Evolutionary conservation across 768 basidiomycete species (phyloP), one percentile per base, ranked within the genome.

Genomic region (Collybia sordida): DNA sequence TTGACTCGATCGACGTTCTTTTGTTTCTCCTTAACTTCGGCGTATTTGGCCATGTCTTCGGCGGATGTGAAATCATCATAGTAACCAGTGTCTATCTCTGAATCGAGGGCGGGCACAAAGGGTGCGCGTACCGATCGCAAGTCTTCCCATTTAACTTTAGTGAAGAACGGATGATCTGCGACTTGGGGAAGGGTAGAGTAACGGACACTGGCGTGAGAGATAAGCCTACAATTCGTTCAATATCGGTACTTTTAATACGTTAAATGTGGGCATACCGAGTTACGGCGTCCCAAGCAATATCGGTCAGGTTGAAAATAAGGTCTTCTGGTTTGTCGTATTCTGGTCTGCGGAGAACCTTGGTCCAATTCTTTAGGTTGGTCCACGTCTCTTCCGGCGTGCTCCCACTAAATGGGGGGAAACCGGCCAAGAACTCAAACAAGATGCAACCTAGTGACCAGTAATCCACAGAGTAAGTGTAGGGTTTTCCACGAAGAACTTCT

Each of bases 401-500:
- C 15, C 97, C 97, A 41, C 92, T 97, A 73, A 99, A 99, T 1
- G 97, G 97, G 11, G 97, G 97, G 72, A 97, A 99, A 22, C 97
- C 96, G 1, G 93, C 90, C 14, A 96, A 75, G 67, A 96, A 95
- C 72, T 99, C 97, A 71, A 98, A 99, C 21, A 99, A 73, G 59
- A 99, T 98, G 67, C 97, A 98, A 5, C 97, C 97, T 6, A 99
- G 80, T 1, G 93, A 96, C 97, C 97, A 98, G 59, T 90, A 98
- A 70, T 99, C 97, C 42, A 98, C 97, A 0, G 92, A 91, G 67
- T 89, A 98, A 0, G 88, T 88, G 69, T 99, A 99, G 0, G 93
- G 90, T 68, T 94, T 93, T 28, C 90, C 96, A 23, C 95, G 83
- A 21, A 98, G 80, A 18, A 98, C 94, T 63, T 93, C 91, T 0